Conservation (phyloP, 352 stramenopile genomes). For the Phytophthora fragariaefolia region DNA sequence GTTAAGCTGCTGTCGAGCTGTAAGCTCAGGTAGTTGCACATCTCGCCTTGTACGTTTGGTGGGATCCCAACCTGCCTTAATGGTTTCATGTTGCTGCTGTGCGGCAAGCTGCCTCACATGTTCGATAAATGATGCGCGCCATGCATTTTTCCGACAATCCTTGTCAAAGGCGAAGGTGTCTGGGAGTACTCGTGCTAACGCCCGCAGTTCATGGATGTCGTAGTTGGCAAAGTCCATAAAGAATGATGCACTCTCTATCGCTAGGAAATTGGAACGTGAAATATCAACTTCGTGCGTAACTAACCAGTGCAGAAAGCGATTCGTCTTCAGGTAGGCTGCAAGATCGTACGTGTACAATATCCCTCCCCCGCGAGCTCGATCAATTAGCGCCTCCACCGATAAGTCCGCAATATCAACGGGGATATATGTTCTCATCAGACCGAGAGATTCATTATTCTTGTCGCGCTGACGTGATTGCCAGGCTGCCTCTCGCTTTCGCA, state of each 20-base stretch:
- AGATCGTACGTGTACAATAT: slow-evolving; percentile 82
- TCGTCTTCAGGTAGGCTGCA: slow-evolving; percentile 80
- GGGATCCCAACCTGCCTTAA: slow-evolving; percentile 74
- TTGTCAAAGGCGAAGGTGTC: slow-evolving; percentile 79
- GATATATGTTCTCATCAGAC: slow-evolving; percentile 55
- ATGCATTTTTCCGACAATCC: slow-evolving; percentile 68
- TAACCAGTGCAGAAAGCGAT: slow-evolving; percentile 79
- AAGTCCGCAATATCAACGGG: slow-evolving; percentile 66
- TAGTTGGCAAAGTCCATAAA: slow-evolving; percentile 75
- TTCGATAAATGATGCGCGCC: slow-evolving; percentile 68
- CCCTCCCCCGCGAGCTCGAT: slow-evolving; percentile 37
- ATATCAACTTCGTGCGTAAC: slow-evolving; percentile 79
- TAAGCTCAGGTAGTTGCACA: slow-evolving; percentile 65
- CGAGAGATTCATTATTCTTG: slow-evolving; percentile 49
- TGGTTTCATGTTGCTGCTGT: slow-evolving; percentile 63
- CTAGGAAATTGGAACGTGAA: slow-evolving; percentile 72
- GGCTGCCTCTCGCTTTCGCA: slow-evolving; percentile 49
- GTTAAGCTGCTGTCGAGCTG: slow-evolving; percentile 66
- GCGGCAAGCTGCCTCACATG: slow-evolving; percentile 60
- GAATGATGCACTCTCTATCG: slow-evolving; percentile 58
- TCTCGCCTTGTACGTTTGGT: slow-evolving; percentile 45
- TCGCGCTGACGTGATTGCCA: slow-evolving; percentile 52
- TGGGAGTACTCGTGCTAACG: slow-evolving; percentile 55
- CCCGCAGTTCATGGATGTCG: slow-evolving; percentile 75
- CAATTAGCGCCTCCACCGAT: slow-evolving; percentile 61